A percentile compares a stretch with the other conserved stretches of the same genome.
Evolutionary conservation across 2,329 filamentous ascomycete species (phyloP).

Genomic region (Fusarium clavum): DNA sequence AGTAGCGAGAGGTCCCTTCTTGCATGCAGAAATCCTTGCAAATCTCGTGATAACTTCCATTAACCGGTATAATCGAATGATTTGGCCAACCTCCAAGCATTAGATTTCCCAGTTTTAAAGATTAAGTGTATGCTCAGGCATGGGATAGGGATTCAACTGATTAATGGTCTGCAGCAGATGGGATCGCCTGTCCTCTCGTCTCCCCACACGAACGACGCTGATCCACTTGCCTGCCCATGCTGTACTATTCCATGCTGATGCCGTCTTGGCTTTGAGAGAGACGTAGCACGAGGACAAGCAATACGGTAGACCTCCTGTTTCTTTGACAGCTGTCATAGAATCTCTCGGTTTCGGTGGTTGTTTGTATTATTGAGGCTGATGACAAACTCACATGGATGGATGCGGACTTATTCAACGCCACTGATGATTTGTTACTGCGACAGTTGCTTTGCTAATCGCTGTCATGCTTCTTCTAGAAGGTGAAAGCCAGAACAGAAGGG

Average conservation of each 20-base stretch:
- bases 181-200: slow-evolving; percentile 17
- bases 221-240: slow-evolving; percentile 11
- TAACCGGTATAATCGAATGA: slow-evolving; percentile 22
- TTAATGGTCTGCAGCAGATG: not conserved
- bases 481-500: not conserved
- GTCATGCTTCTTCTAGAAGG: not conserved
- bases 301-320: slow-evolving; percentile 9
- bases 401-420: slow-evolving; percentile 8
- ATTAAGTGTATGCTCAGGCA: not conserved
- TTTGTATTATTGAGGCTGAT: slow-evolving; percentile 2
- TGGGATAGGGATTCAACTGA: not conserved
- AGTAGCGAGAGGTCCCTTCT: slow-evolving; percentile 18
- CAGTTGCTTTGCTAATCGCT: slow-evolving; percentile 8
- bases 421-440: not conserved
- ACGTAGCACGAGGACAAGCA: slow-evolving; percentile 2
- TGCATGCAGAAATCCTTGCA: slow-evolving; percentile 14
- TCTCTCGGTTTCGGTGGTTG: not conserved
- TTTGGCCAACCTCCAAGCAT: slow-evolving; percentile 12
- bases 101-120: slow-evolving; percentile 1
- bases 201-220: slow-evolving; percentile 22
- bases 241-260: not conserved
- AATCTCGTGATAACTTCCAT: slow-evolving; percentile 7
- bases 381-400: slow-evolving; percentile 7
- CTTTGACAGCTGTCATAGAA: not conserved
- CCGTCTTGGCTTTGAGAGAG: not conserved